Conservation (phyloP, 768 basidiomycete species). For the Leccinum subgranulosum region DNA sequence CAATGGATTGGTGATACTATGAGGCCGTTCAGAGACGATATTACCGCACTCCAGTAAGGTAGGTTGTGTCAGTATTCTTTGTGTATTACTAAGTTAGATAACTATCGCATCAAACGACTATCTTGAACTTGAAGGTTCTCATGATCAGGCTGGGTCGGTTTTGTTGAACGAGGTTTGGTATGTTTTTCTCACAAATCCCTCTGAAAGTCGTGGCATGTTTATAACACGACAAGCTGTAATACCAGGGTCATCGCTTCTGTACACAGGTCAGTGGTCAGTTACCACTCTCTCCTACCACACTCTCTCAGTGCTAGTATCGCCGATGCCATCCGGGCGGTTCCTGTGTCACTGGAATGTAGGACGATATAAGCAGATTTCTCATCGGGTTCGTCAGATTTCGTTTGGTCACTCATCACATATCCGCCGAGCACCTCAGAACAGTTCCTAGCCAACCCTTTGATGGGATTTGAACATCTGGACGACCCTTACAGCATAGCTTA, state of each 20-base stretch:
- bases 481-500: neutral
- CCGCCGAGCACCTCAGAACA: neutral
- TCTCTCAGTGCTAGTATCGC: neutral
- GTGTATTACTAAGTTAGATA: neutral
- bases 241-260: neutral
- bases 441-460: neutral
- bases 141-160: too few relatives aligned
- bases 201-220: neutral
- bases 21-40: neutral
- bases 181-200: neutral
- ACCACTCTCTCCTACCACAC: neutral
- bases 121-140: too few relatives aligned
- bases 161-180: too few relatives aligned
- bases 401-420: neutral
- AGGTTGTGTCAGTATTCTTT: neutral
- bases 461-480: neutral
- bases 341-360: constrained; percentile 2
- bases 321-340: neutral
- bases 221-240: neutral
- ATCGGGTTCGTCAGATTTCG: neutral
- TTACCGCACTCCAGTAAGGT: neutral
- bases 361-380: neutral
- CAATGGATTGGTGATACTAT: neutral
- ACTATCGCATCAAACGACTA: neutral
- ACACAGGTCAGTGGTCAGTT: neutral